These are phyloP conservation scores for Fusarium sp. DNA, from an alignment of 2,329 filamentous ascomycete genomes.

Conservation along the genomic window DNA sequence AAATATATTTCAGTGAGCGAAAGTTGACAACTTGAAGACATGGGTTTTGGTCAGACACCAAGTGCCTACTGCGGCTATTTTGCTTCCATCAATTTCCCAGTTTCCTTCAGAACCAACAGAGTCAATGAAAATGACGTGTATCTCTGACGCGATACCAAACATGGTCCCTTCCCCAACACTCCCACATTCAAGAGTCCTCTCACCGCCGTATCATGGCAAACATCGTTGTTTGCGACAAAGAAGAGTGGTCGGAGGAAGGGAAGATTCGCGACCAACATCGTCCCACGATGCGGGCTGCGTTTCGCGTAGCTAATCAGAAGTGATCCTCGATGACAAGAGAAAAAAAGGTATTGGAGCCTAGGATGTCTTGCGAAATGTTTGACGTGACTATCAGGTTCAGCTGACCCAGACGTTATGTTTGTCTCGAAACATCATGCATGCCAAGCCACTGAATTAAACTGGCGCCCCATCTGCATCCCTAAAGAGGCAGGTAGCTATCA, in stretches of 20 bases:
- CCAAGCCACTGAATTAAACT: neutral
- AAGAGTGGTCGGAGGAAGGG: neutral
- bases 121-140: rapidly evolving
- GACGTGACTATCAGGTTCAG: neutral
- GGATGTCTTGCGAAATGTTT: neutral
- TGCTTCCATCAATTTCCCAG: rapidly evolving
- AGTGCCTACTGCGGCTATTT: neutral
- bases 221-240: neutral
- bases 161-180: no score
- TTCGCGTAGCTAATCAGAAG: neutral
- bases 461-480: neutral
- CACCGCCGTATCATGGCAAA: neutral
- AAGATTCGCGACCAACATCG: neutral
- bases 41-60: neutral
- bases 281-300: neutral
- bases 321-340: neutral
- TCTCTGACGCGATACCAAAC: neutral
- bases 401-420: neutral
- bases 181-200: neutral
- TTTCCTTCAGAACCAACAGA: no score
- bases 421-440: neutral
- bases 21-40: neutral
- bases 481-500: neutral
- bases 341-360: neutral
- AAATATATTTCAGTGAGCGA: neutral